Evolutionary conservation across 352 stramenopile genomes (phyloP).

Genomic region (Phytophthora kernoviae): DNA sequence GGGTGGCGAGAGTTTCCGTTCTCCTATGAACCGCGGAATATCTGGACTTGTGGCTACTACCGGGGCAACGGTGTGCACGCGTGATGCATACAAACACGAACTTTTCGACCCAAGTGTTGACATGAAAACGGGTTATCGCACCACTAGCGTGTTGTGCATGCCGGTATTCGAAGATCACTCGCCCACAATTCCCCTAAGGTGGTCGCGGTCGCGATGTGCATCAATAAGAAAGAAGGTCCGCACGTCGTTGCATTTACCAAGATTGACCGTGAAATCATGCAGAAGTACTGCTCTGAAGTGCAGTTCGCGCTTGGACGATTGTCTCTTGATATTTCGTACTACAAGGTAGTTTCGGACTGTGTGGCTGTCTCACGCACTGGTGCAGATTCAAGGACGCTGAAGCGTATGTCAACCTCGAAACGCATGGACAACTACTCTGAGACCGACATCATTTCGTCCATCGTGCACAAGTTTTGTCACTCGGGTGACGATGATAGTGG

Average conservation of each 20-base stretch:
- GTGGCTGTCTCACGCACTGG: conserved; percentile 26
- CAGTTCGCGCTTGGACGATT: conserved; percentile 69
- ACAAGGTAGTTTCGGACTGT: conserved; percentile 68
- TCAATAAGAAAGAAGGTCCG: conserved; percentile 88
- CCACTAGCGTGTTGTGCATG: conserved; percentile 74
- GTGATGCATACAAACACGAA: conserved; percentile 76
- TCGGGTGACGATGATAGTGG: conserved; percentile 10
- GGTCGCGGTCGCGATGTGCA: conserved; percentile 83
- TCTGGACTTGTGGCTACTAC: conserved; percentile 73
- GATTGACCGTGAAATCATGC: conserved; percentile 60
- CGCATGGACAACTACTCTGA: conserved; percentile 46
- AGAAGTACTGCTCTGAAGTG: conserved; percentile 64
- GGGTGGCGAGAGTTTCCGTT: conserved; percentile 56
- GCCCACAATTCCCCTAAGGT: conserved; percentile 48
- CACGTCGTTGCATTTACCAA: conserved; percentile 77
- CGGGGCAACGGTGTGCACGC: conserved; percentile 54
- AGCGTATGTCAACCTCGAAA: conserved; percentile 21
- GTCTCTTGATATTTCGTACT: conserved; percentile 81
- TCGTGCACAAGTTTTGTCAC: conserved; percentile 61
- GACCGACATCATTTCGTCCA: conserved; percentile 66
- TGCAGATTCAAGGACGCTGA: conserved; percentile 10
- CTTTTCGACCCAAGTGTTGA: conserved; percentile 76
- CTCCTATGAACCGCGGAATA: conserved; percentile 71
- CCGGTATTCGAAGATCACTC: conserved; percentile 76
- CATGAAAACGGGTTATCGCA: conserved; percentile 75